Evolutionary conservation across 2,329 filamentous ascomycete genomes (phyloP), one percentile per base, ranked within the genome.

Genomic region (Xenoacremonium recifei): DNA sequence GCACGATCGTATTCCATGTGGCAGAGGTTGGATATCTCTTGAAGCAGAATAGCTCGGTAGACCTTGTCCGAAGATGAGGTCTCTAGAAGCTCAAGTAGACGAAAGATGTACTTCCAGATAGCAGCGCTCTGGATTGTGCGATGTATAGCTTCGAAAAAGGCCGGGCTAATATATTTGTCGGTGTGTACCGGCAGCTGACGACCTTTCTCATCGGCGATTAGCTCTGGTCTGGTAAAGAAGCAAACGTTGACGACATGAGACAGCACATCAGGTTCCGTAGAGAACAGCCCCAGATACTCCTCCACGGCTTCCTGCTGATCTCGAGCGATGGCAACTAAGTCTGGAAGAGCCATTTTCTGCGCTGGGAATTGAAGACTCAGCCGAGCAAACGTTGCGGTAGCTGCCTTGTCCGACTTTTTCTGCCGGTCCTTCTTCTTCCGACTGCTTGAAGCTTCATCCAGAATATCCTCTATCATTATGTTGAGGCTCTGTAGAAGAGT

Each of bases 1-100:
- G 59, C 51, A 2, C 68, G 66, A 1, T 31, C 37, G 35, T 68
- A 76, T 37, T 75, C 72, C 1, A 72, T 42, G n/a, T 73, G 58
- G 17, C 65, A 70, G 4, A 71, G 40, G 35, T 74, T 75, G 19
- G 66, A 62, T 0, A 76, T 45, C 36, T 77, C 73, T 44, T 76
- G 71, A 3, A 73, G 56, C 7, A 76, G 39, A 1, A 67, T 58
- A 1, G 48, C 50, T 5, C 51, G 57, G 27, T 62, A 60, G 1
- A 49, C 42, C 48, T 68, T 71, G 16, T 60, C 49, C 25, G 58
- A 51, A 0, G 25, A 13, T 0, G 40, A 44, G 4, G 4, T 31
- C 5, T 61, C 38, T 1, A 73, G 58, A 1, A 65, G 46, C 4
- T 61, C 46, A 2, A 76, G 50, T 1, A 75, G 62, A 1, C 53